phyloP scores from a whole-genome alignment of 495 filamentous ascomycete species.

The Tetracladium setigerum region DNA sequence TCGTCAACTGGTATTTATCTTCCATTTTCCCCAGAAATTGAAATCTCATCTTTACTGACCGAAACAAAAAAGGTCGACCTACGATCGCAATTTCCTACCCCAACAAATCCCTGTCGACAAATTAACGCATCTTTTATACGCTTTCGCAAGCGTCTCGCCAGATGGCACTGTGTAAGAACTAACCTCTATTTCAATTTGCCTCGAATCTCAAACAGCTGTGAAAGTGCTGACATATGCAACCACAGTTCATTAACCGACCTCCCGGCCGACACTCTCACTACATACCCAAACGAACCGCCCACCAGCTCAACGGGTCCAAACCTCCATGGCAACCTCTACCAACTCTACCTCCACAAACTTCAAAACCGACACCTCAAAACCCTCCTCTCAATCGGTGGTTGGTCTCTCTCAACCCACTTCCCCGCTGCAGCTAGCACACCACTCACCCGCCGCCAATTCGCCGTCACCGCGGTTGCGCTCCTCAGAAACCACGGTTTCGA shows the following conservation, averaged over 20 bases:
- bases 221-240: no score
- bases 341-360: slow-evolving; percentile 81
- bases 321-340: slow-evolving; percentile 78
- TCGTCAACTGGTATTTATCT: no score
- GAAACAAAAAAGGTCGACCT: no score
- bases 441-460: slow-evolving; percentile 52
- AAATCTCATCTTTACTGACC: no score
- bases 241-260: no score
- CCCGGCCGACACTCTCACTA: no score
- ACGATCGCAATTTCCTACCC: slow-evolving; percentile 74
- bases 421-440: slow-evolving; percentile 54
- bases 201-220: no score
- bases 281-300: no score
- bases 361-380: slow-evolving; percentile 78
- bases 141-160: slow-evolving; percentile 55
- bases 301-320: slow-evolving; percentile 59
- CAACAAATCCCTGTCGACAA: slow-evolving; percentile 79
- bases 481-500: slow-evolving; percentile 56
- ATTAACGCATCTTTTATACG: slow-evolving; percentile 78
- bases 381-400: slow-evolving; percentile 82
- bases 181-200: no score
- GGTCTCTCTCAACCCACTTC: slow-evolving; percentile 78
- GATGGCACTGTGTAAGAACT: no score
- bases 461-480: slow-evolving; percentile 53
- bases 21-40: no score